These are phyloP conservation scores for Penicillium coffeae DNA, from an alignment of 495 filamentous ascomycete species.

Conservation along the genomic window DNA sequence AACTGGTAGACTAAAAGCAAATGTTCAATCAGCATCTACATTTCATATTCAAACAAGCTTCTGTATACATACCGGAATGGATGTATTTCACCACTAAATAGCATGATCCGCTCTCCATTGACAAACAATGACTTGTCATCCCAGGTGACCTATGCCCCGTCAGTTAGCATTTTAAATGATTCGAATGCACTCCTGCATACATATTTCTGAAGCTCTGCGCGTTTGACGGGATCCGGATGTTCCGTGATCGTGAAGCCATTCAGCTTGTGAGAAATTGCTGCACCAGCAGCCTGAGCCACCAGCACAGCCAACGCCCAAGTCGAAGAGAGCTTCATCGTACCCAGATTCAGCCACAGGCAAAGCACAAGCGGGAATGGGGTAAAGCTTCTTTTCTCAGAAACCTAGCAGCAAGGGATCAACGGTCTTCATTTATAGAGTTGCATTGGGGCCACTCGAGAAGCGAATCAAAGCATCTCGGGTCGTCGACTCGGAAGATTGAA, in stretches of 20 bases:
- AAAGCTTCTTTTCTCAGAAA: background rate
- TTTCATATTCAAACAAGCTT: background rate
- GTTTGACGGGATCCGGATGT: constrained; percentile 33
- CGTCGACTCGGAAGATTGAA: constrained; percentile 1
- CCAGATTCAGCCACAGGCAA: constrained; percentile 3
- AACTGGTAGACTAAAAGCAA: constrained; percentile 58
- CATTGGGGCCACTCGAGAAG: constrained; percentile 2
- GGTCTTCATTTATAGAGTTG: constrained; percentile 11
- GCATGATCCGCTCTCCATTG: constrained; percentile 63
- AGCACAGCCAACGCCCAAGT: constrained; percentile 29
- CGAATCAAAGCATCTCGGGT: constrained; percentile 2
- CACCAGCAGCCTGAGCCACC: constrained; percentile 36
- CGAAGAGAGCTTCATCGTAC: constrained; percentile 32
- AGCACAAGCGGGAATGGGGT: background rate
- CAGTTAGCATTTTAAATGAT: background rate
- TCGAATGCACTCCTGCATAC: constrained; percentile 18
- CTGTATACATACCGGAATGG: constrained; percentile 49
- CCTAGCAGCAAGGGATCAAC: constrained; percentile 14
- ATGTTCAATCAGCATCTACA: constrained; percentile 4
- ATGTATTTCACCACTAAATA: constrained; percentile 73
- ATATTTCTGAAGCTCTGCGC: constrained; percentile 37
- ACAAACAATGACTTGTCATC: constrained; percentile 73
- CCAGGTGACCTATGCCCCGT: constrained; percentile 56
- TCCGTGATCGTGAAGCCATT: constrained; percentile 36
- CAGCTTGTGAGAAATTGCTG: constrained; percentile 32